phyloP scores from a whole-genome alignment of 352 stramenopile genomes.

The Globisporangium barbulae region DNA sequence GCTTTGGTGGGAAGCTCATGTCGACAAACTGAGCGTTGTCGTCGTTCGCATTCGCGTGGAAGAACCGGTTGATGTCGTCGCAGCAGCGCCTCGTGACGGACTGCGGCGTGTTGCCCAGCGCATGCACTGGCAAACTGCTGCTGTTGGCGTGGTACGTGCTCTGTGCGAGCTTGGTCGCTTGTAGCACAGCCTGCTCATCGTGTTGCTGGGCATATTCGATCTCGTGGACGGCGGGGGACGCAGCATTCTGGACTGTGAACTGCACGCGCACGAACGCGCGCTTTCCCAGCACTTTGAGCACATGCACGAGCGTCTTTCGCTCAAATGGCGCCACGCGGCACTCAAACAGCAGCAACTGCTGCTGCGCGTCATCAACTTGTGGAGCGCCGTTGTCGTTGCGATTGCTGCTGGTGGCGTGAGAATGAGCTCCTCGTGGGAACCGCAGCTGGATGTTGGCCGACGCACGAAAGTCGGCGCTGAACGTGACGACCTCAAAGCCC shows the following conservation, averaged over 20 bases:
- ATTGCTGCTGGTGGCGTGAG: neutral
- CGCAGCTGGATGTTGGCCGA: slow-evolving; percentile 37
- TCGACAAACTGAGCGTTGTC: slow-evolving; percentile 35
- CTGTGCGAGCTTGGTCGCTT: neutral
- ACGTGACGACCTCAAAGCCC: slow-evolving; percentile 30
- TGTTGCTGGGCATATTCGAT: slow-evolving; percentile 5
- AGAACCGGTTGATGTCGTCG: slow-evolving; percentile 41
- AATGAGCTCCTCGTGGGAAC: slow-evolving; percentile 4
- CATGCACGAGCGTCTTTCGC: slow-evolving; percentile 26
- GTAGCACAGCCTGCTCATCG: neutral
- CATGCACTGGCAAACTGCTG: slow-evolving; percentile 12
- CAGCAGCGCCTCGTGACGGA: slow-evolving; percentile 17
- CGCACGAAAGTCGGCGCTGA: slow-evolving; percentile 42
- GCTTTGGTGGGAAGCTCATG: slow-evolving; percentile 22
- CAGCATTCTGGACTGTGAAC: slow-evolving; percentile 20
- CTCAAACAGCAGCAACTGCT: slow-evolving; percentile 19
- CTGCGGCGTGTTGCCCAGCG: slow-evolving; percentile 1
- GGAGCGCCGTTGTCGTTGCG: neutral
- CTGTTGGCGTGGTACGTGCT: neutral
- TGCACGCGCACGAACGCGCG: slow-evolving; percentile 47
- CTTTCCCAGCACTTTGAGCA: slow-evolving; percentile 21
- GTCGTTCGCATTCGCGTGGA: slow-evolving; percentile 4
- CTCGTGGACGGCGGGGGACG: neutral
- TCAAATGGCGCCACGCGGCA: slow-evolving; percentile 36
- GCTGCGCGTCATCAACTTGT: neutral